phyloP scores from a whole-genome alignment of 176 grass and related monocot genomes.

The Oryza longistaminata region DNA sequence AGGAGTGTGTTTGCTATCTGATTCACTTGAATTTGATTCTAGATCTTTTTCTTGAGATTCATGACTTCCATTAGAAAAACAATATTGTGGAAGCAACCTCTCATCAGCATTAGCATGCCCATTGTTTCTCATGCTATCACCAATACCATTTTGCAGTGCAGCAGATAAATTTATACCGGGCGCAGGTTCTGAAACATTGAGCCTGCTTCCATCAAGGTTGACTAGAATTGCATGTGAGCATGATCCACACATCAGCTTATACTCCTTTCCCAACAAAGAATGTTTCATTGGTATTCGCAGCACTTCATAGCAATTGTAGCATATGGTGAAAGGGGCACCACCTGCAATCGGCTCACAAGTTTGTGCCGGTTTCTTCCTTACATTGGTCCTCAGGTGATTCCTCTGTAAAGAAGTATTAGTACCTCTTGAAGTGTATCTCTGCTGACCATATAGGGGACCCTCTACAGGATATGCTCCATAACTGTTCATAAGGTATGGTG shows the following conservation, averaged over 20 bases:
- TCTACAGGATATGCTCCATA: slow-evolving; percentile 41
- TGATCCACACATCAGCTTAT: slow-evolving; percentile 76
- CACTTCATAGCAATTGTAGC: slow-evolving; percentile 89
- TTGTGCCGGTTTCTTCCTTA: slow-evolving; percentile 55
- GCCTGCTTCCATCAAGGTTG: slow-evolving; percentile 64
- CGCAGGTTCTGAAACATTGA: slow-evolving; percentile 46
- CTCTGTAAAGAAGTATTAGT: slow-evolving; percentile 41
- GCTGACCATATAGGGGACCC: slow-evolving; percentile 41
- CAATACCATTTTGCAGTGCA: slow-evolving; percentile 35
- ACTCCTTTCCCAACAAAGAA: slow-evolving; percentile 50
- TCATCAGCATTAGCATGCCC: slow-evolving; percentile 31
- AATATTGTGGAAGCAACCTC: slow-evolving; percentile 68
- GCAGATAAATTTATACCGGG: slow-evolving; percentile 38
- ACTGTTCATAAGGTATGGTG: slow-evolving; percentile 48
- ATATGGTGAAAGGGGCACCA: slow-evolving; percentile 83
- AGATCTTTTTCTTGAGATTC: slow-evolving; percentile 56
- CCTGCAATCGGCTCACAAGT: slow-evolving; percentile 63
- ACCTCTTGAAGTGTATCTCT: slow-evolving; percentile 50
- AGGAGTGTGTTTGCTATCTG: slow-evolving; percentile 39
- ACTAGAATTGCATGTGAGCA: slow-evolving; percentile 76
- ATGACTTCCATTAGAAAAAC: slow-evolving; percentile 59
- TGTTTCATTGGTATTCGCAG: slow-evolving; percentile 66
- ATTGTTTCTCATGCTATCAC: slow-evolving; percentile 30
- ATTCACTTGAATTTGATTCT: slow-evolving; percentile 50
- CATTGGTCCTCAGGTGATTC: slow-evolving; percentile 42